phyloP scores from a whole-genome alignment of 192 early-diverging fungal species.

The Kickxella alabastrina region DNA sequence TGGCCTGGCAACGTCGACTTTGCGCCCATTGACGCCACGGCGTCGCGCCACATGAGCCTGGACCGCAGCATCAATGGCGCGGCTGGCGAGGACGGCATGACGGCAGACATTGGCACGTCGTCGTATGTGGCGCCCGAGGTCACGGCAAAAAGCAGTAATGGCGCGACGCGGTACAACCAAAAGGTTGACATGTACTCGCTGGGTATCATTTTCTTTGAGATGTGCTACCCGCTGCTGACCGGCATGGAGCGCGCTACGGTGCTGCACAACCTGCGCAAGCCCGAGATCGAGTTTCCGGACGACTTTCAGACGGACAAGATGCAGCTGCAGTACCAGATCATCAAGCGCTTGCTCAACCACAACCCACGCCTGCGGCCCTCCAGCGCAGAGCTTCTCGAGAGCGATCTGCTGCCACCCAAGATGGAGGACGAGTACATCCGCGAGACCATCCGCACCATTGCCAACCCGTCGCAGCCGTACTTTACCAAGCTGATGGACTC shows the following conservation, averaged over 20 bases:
- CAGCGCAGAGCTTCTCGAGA: conserved; percentile 76
- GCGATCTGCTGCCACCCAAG: conserved; percentile 74
- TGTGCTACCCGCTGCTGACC: conserved; percentile 81
- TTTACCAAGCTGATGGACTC: conserved; percentile 75
- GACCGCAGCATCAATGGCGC: too few relatives aligned
- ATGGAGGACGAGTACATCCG: conserved; percentile 86
- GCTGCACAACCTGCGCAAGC: conserved; percentile 59
- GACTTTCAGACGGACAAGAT: conserved; percentile 65
- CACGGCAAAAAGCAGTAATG: conserved; percentile 38
- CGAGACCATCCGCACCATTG: conserved; percentile 86
- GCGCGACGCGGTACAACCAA: conserved; percentile 57
- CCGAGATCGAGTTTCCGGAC: conserved; percentile 36
- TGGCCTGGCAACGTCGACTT: conserved; percentile 74
- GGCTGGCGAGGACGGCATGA: conserved; percentile 64
- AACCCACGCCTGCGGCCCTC: conserved; percentile 73
- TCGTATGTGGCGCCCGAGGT: conserved; percentile 77
- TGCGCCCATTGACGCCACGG: conserved; percentile 27
- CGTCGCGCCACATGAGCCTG: conserved; percentile 20
- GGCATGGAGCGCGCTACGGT: conserved; percentile 80
- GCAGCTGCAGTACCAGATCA: conserved; percentile 67
- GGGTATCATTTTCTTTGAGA: conserved; percentile 91
- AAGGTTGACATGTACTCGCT: conserved; percentile 89
- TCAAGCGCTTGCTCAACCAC: conserved; percentile 68
- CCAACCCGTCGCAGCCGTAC: conserved; percentile 83
- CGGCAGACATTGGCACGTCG: conserved; percentile 82